Evolutionary conservation across 495 filamentous ascomycete genomes (phyloP), one percentile per base, ranked within the genome.

Genomic region (Cercophora sp.): DNA sequence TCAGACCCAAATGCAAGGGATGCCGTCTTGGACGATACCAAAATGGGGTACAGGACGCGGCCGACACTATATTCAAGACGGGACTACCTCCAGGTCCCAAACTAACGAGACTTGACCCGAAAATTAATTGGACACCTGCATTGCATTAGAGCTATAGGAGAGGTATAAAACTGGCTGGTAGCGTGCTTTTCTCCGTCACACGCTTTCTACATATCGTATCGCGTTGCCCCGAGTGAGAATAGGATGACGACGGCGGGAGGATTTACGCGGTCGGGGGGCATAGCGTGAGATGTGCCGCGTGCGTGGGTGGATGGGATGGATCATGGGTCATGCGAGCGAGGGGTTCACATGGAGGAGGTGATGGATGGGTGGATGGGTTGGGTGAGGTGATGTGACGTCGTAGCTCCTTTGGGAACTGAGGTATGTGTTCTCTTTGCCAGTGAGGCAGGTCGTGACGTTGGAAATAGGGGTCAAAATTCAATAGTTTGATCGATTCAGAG

Each of bases 141-240:
- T 86, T 41, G 88, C 82, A 15, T 87, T 93, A 79, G 70, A 13
- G 91, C 90, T 51, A 94, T 71, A 60, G 87, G 85, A 60, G 90
- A 85, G 26, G 90, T 90, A 69, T 96, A 96, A 61, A 95, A n/a
- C n/a, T 94, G 23, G 18, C 25, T 24, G 20, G 19, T 43, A 37
- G 46, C 32, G 29, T 48, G n/a, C n/a, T n/a, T n/a, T n/a, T n/a
- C n/a, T n/a, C n/a, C n/a, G n/a, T n/a, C n/a, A n/a, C n/a, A n/a
- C n/a, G n/a, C n/a, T n/a, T n/a, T n/a, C n/a, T n/a, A n/a, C n/a
- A n/a, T n/a, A n/a, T n/a, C n/a, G n/a, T n/a, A n/a, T n/a, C n/a
- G n/a, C n/a, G n/a, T n/a, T n/a, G n/a, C n/a, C n/a, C n/a, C n/a
- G n/a, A n/a, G n/a, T n/a, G n/a, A n/a, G n/a, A n/a, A n/a, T n/a